Evolutionary conservation across 257 asterid genomes (phyloP).

Genomic region (Solanum arcanum): DNA sequence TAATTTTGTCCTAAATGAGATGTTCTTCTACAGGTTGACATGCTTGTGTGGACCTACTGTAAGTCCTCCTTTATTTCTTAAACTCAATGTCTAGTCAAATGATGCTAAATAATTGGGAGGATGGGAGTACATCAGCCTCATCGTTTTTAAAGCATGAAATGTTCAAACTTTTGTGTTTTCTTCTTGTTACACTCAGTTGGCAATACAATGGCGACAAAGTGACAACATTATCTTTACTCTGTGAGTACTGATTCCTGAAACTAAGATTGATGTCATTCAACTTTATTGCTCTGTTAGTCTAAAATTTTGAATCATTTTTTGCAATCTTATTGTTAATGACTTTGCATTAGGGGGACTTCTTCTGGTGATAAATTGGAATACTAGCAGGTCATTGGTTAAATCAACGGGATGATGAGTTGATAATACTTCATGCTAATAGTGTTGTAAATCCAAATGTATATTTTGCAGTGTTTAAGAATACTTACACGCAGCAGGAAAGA

Average conservation of each 20-base stretch:
- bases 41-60: background rate
- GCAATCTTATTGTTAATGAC: background rate
- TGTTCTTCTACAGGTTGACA: background rate
- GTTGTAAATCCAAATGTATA: background rate
- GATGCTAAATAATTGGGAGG: background rate
- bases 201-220: conserved; percentile 53
- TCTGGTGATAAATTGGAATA: background rate
- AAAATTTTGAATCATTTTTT: background rate
- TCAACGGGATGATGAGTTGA: background rate
- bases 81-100: background rate
- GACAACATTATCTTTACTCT: conserved; percentile 40
- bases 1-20: background rate
- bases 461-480: background rate
- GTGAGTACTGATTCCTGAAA: conserved; percentile 47
- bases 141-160: background rate
- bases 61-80: background rate
- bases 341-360: background rate
- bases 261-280: background rate
- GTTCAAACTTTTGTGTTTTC: background rate
- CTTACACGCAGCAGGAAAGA: conserved; percentile 66
- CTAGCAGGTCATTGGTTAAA: background rate
- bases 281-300: background rate
- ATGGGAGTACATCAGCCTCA: background rate
- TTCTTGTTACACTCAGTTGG: conserved; percentile 49
- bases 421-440: background rate